Evolutionary conservation across 1,284 basidiomycete species (phyloP).

Genomic region (Coniferiporia sulphurascens): DNA sequence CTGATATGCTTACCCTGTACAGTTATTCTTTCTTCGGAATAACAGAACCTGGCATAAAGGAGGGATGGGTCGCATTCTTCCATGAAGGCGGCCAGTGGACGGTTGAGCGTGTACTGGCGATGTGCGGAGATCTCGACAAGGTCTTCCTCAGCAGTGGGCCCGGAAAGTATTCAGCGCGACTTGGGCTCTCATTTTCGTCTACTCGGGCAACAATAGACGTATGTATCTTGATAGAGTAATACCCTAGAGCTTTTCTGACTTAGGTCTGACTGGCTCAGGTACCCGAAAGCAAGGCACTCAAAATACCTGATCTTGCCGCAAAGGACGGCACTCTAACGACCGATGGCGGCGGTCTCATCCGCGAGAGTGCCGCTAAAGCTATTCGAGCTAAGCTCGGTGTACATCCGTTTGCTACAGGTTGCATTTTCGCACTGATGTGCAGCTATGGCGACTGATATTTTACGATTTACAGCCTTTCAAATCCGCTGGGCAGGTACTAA

Average conservation of each 20-base stretch:
- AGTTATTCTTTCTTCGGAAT: constrained; percentile 19
- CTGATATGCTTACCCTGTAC: neutral
- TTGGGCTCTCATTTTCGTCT: constrained; percentile 26
- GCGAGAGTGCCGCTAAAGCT: constrained; percentile 21
- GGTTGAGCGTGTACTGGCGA: constrained; percentile 18
- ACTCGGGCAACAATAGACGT: constrained; percentile 20
- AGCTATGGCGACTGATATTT: neutral
- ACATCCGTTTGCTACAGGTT: constrained; percentile 21
- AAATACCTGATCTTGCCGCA: constrained; percentile 20
- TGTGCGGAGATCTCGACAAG: constrained; percentile 21
- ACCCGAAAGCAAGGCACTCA: constrained; percentile 8
- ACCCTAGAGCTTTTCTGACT: neutral
- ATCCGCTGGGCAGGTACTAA: constrained; percentile 26
- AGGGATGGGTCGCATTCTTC: constrained; percentile 23
- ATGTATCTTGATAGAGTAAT: neutral
- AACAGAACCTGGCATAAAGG: constrained; percentile 25
- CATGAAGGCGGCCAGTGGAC: constrained; percentile 20
- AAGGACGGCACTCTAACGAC: constrained; percentile 23
- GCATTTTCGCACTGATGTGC: neutral
- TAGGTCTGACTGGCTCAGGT: constrained; percentile 15
- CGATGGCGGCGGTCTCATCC: constrained; percentile 27
- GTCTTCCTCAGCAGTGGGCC: constrained; percentile 23
- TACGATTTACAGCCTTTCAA: constrained; percentile 20
- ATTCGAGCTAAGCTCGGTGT: constrained; percentile 17
- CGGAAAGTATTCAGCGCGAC: constrained; percentile 26